Conservation (phyloP, 179 eudicot species). For the Spergularia azorica region DNA sequence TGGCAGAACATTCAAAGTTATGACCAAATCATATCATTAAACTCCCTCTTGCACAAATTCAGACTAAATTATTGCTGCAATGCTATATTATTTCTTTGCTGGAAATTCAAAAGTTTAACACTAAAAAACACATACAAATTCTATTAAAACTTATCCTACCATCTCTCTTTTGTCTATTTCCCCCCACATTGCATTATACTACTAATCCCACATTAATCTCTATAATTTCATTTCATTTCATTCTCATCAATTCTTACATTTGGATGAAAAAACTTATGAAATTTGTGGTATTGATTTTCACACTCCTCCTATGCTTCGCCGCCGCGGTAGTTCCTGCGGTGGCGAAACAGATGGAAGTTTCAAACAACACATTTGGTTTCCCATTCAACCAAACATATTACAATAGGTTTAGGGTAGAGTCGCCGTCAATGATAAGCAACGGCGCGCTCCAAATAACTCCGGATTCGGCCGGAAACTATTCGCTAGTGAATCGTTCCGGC, state of each 20-base stretch:
- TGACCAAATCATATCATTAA: too few species aligned
- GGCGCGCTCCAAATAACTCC: constrained; percentile 71
- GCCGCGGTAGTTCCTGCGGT: not conserved
- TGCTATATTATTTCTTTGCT: not conserved
- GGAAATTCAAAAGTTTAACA: not conserved
- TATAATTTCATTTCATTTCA: not conserved
- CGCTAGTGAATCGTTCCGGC: constrained; percentile 40
- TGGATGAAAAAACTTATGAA: not conserved
- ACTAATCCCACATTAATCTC: not conserved
- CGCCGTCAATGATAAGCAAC: constrained; percentile 42
- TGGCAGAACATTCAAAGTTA: too few species aligned
- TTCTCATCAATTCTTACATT: not conserved
- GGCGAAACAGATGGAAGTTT: not conserved
- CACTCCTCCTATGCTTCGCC: constrained; percentile 2
- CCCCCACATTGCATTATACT: not conserved
- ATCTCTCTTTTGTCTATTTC: constrained; percentile 3
- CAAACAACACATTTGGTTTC: constrained; percentile 28
- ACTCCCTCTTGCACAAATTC: too few species aligned
- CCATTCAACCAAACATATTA: constrained; percentile 46
- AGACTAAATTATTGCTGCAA: constrained; percentile 8
- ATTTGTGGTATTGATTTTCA: not conserved
- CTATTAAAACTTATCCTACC: constrained; percentile 1
- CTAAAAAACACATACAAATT: not conserved
- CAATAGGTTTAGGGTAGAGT: constrained; percentile 12
- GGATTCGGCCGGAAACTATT: constrained; percentile 44